phyloP scores from a whole-genome alignment of 2,329 filamentous ascomycete genomes.

The Lecanicillium sp. region DNA sequence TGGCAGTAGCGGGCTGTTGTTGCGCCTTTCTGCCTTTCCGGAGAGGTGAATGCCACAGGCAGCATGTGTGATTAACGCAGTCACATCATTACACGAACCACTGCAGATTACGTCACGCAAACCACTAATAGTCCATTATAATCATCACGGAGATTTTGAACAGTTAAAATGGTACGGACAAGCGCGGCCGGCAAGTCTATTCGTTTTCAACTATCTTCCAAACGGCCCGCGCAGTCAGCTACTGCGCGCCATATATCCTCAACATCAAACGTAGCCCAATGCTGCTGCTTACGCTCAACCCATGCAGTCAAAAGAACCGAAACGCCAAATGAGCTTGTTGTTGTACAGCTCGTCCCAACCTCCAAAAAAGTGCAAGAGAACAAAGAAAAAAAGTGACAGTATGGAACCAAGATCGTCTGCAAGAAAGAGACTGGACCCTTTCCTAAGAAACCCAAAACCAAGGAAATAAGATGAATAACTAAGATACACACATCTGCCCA shows the following conservation, averaged over 20 bases:
- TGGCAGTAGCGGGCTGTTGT: too few relatives aligned
- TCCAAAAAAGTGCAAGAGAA: neutral
- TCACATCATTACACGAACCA: too few relatives aligned
- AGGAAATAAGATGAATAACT: conserved; percentile 1
- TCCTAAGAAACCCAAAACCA: neutral
- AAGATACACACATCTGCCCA: conserved; percentile 8
- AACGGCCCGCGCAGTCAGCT: conserved; percentile 5
- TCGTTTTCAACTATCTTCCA: conserved; percentile 11
- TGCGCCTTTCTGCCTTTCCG: too few relatives aligned
- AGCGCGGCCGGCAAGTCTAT: conserved; percentile 12
- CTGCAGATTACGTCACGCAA: too few relatives aligned
- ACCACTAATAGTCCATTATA: too few relatives aligned
- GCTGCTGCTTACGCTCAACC: conserved; percentile 9
- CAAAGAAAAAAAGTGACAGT: conserved; percentile 1
- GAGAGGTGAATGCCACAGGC: too few relatives aligned
- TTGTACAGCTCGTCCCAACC: conserved; percentile 2
- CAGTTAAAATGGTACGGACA: conserved; percentile 7
- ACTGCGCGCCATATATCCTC: conserved; percentile 1
- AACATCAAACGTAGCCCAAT: neutral
- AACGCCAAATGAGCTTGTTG: conserved; percentile 11
- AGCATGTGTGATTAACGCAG: too few relatives aligned
- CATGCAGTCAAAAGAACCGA: conserved; percentile 7
- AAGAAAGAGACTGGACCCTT: neutral
- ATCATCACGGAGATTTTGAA: too few relatives aligned
- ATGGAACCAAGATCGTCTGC: neutral